Evolutionary conservation across 148 eudicot genomes (phyloP), one percentile per base, ranked within the genome.

Genomic region (Linanthus parryae): DNA sequence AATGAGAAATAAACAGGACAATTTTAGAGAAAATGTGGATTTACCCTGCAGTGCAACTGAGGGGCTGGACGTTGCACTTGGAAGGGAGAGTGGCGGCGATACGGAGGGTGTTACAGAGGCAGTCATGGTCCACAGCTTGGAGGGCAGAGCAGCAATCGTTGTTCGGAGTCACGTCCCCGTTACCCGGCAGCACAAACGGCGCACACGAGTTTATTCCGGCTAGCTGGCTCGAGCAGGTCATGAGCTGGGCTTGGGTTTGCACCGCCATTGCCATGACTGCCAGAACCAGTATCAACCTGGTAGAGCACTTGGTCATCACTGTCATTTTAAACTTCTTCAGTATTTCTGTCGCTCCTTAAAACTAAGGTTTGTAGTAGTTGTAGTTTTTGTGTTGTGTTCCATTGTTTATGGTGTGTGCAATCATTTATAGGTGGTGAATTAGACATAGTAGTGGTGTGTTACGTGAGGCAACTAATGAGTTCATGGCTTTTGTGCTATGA

Each of bases 201-300:
- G 42, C 42, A 38, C 42, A 38, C 12, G 13, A 3, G 1, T 38
- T 38, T 18, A 38, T 12, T n/a, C 12, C 16, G 42, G 15, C 16
- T 12, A 38, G 42, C 42, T 38, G 42, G 6, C 4, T 38, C 1
- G 42, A 38, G 42, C 42, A 38, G 16, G 4, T 38, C 10, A 43
- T 60, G 0, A 57, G 50, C 42, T 38, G 42, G 13, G 42, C 42
- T 11, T 38, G 42, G 42, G 42, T 18, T 38, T 11, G 42, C 13
- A 18, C 42, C 13, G 16, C 42, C 42, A 38, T 12, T 12, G 27
- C 36, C 44, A 38, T 46, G 20, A 46, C 54, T 52, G 61, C 57
- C 48, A 71, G 16, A 11, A 44, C 62, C 4, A 64, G 8, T 7
- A 64, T n/a, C n/a, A n/a, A n/a, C n/a, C n/a, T n/a, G n/a, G n/a